Percentiles rank a stretch among this genome's conserved stretches.
Evolutionary conservation across 1,139 yeast species (phyloP).

Genomic region (Saccharomyces hybrid): DNA sequence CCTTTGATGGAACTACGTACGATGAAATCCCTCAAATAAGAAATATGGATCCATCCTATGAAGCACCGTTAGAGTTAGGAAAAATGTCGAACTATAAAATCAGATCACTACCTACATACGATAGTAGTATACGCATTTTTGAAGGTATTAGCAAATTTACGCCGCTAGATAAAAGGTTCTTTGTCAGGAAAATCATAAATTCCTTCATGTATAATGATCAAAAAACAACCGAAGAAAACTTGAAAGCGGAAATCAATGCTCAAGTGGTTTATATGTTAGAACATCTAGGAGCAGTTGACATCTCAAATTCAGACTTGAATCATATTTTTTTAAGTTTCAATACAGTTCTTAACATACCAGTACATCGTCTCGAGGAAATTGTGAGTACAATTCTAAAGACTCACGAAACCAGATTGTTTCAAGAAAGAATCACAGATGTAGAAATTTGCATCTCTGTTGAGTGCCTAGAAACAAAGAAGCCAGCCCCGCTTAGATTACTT

Average conservation of each 20-base stretch:
- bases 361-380: slow-evolving; percentile 91
- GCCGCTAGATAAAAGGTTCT: slow-evolving; percentile 84
- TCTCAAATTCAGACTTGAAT: slow-evolving; percentile 87
- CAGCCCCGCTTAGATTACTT: slow-evolving; percentile 91
- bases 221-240: slow-evolving; percentile 80
- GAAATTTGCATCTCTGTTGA: slow-evolving; percentile 91
- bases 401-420: slow-evolving; percentile 92
- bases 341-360: slow-evolving; percentile 82
- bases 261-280: slow-evolving; percentile 90
- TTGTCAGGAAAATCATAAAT: slow-evolving; percentile 90
- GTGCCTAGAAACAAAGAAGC: slow-evolving; percentile 72
- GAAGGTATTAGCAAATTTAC: slow-evolving; percentile 92
- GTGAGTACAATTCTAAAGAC: slow-evolving; percentile 94
- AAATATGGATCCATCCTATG: slow-evolving; percentile 94
- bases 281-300: slow-evolving; percentile 84
- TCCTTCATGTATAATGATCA: slow-evolving; percentile 89
- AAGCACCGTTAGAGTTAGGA: slow-evolving; percentile 89
- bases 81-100: slow-evolving; percentile 87
- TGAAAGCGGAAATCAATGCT: slow-evolving; percentile 92
- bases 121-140: slow-evolving; percentile 91
- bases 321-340: slow-evolving; percentile 93
- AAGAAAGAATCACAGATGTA: slow-evolving; percentile 90
- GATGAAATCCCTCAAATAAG: slow-evolving; percentile 79
- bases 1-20: slow-evolving; percentile 81
- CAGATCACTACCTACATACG: slow-evolving; percentile 87